phyloP scores from a whole-genome alignment of 257 asterid genomes.

The Cynanchum wilfordii region DNA sequence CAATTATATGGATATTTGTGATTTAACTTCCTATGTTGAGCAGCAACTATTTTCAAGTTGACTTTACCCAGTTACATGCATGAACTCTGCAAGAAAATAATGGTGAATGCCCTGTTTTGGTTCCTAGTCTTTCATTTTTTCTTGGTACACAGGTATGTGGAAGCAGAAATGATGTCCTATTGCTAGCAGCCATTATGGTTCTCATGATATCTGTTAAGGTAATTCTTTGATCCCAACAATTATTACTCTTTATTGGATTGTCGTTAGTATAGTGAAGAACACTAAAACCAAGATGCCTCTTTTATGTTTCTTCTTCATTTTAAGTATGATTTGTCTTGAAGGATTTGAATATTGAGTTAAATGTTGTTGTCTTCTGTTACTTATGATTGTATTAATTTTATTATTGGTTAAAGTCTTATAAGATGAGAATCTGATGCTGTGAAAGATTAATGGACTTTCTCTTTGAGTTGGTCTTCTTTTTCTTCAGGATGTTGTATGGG shows the following conservation, averaged over 20 bases:
- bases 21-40: not conserved
- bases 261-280: not conserved
- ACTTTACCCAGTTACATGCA: conserved; percentile 8
- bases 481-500: not conserved
- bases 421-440: not conserved
- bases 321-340: not conserved
- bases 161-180: conserved; percentile 29
- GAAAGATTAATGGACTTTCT: not conserved
- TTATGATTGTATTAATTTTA: not conserved
- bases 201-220: conserved; percentile 89
- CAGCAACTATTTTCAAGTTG: not conserved
- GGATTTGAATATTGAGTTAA: not conserved
- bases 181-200: conserved; percentile 66
- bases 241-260: not conserved
- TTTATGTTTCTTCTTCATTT: not conserved
- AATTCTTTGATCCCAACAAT: conserved; percentile 10
- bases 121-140: conserved; percentile 4
- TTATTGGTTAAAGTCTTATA: not conserved
- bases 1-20: not conserved
- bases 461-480: not conserved
- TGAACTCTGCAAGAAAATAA: conserved; percentile 8
- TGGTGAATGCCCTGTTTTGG: not conserved
- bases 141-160: conserved; percentile 47
- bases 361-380: not conserved
- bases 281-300: not conserved